Base-by-base conservation (phyloP, 495 filamentous ascomycete species). In the Lepraria neglecta region DNA sequence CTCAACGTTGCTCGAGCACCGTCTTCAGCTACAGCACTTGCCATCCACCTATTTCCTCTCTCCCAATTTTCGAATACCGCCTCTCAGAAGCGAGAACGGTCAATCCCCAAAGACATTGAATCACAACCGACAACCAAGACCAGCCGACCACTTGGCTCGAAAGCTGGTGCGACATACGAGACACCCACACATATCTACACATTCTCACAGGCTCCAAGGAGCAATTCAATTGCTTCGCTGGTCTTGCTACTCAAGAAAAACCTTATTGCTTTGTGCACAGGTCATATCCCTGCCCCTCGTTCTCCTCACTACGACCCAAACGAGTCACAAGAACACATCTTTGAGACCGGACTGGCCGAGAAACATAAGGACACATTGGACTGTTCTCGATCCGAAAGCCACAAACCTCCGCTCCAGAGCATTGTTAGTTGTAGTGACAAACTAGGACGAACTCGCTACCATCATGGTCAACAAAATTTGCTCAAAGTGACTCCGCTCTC, bases 391-490 rank as follows among this genome's bases (percentile, higher is more conserved):
- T 38, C 15, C 17, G 27, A 54, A 35, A 52, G 11, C 3, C 31
- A 19, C 51, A 54, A 10, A 38, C 17, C 31, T 21, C 21, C 35
- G 51, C n/a, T 54, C 31, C 17, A 54, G n/a, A 54, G 31, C 19
- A 4, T 21, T n/a, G 6, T 54, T 38, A 14, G 51, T 35, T 54
- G 51, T n/a, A 21, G 35, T 11, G 31, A 35, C 28, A 30, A 21
- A 54, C 30, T 33, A 54, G 51, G 51, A 54, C 31, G 31, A 33
- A 38, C 51, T 24, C 10, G 9, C 28, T 12, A 10, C 21, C 30
- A 38, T 21, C 30, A 53, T 60, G 24, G 52, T 45, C 17, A 12
- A 45, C 31, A 31, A n/a, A n/a, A 21, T 42, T 60, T 44, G 47
- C 58, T 44, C 28, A 43, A 15, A 4, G 28, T 60, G 42, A 35